These are phyloP conservation scores for Umbelopsis sp. DNA, from an alignment of 192 early-diverging fungal genomes.

Conservation along the genomic window DNA sequence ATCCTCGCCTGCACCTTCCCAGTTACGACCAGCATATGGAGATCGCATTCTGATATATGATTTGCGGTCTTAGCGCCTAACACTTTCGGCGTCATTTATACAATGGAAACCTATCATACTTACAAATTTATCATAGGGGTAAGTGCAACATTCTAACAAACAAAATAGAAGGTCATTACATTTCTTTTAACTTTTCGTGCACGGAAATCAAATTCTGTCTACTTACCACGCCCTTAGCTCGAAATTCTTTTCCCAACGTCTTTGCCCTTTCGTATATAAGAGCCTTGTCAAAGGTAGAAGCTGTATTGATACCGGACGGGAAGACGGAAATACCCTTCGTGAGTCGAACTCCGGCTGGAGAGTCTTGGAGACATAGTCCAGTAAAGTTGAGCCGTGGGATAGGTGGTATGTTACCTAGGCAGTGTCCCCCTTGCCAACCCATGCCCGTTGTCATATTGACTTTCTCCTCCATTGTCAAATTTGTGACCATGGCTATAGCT, in stretches of 20 bases:
- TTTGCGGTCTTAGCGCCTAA: too few relatives aligned
- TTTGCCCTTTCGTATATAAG: slow-evolving; percentile 48
- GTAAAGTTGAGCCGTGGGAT: slow-evolving; percentile 39
- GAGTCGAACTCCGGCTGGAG: slow-evolving; percentile 46
- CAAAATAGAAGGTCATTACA: neutral
- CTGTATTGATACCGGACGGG: slow-evolving; percentile 55
- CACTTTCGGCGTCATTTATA: too few relatives aligned
- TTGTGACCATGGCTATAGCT: slow-evolving; percentile 14
- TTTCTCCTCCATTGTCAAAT: slow-evolving; percentile 46
- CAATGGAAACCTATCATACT: neutral
- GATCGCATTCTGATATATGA: slow-evolving; percentile 7
- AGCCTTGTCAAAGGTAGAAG: slow-evolving; percentile 58
- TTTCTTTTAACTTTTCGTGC: too few relatives aligned
- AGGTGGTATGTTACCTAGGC: slow-evolving; percentile 48
- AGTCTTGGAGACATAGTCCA: slow-evolving; percentile 56
- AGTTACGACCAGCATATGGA: slow-evolving; percentile 27
- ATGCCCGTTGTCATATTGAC: slow-evolving; percentile 43
- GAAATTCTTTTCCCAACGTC: slow-evolving; percentile 57
- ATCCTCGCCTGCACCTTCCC: slow-evolving; percentile 30
- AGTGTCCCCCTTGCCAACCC: slow-evolving; percentile 35
- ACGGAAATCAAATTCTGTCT: neutral
- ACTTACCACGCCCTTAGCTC: slow-evolving; percentile 48
- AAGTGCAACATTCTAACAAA: neutral
- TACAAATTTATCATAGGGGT: slow-evolving; percentile 13
- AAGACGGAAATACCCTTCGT: slow-evolving; percentile 43